Conservation (phyloP, 1,284 basidiomycete genomes). For the Singerocomus inundabilis region DNA sequence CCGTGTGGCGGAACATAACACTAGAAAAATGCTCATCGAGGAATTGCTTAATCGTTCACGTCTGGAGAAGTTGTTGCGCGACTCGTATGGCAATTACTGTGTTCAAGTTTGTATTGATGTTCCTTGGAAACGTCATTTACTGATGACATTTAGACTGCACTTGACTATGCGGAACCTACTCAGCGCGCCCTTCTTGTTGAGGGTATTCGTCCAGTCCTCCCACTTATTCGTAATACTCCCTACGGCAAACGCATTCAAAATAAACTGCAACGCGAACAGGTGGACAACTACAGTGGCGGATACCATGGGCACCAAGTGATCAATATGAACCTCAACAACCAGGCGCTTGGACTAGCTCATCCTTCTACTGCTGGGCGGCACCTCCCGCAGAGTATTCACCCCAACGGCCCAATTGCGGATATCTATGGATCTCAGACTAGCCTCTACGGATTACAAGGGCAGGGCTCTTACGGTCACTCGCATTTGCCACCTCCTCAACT, state of each 20-base stretch:
- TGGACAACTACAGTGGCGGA: conserved; percentile 61
- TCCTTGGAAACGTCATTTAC: conserved; percentile 2
- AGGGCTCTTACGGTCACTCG: conserved; percentile 42
- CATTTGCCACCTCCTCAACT: conserved; percentile 45
- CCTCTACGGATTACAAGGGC: conserved; percentile 55
- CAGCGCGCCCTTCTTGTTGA: conserved; percentile 88
- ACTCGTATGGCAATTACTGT: conserved; percentile 95
- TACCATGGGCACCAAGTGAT: conserved; percentile 62
- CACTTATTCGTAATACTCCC: conserved; percentile 94
- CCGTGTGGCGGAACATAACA: conserved; percentile 93
- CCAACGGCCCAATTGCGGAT: conserved; percentile 59
- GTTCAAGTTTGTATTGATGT: conserved; percentile 60
- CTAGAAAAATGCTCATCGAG: conserved; percentile 93
- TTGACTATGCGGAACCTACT: conserved; percentile 90
- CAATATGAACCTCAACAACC: conserved; percentile 56
- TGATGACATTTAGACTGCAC: conserved; percentile 67
- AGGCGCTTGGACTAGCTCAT: conserved; percentile 50
- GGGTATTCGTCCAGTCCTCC: conserved; percentile 94
- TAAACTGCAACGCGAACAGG: conserved; percentile 91
- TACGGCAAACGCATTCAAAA: conserved; percentile 98
- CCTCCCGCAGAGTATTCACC: conserved; percentile 51
- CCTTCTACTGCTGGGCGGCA: conserved; percentile 47
- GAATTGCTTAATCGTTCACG: conserved; percentile 94
- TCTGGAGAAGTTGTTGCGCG: conserved; percentile 91
- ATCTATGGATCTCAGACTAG: conserved; percentile 64